Percentiles rank a stretch among this genome's conserved stretches.
Evolutionary conservation across 805 yeast species (phyloP).

Genomic region (Helenozyma baotianmanensis): DNA sequence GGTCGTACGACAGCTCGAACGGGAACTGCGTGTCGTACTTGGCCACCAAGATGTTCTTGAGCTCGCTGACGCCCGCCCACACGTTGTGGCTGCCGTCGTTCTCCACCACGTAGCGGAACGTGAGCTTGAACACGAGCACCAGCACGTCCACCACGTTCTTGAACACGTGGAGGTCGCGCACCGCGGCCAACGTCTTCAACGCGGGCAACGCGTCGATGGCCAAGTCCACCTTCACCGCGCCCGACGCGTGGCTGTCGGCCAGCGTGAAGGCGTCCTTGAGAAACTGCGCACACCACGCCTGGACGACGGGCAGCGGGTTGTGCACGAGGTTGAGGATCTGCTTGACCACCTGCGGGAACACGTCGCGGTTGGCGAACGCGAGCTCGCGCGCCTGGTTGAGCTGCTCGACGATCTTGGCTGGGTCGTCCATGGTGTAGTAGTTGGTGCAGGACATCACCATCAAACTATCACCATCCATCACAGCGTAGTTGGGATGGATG

Average conservation of each 20-base stretch:
- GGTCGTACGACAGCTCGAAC: conserved; percentile 40
- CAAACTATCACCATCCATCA: background rate
- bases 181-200: conserved; percentile 23
- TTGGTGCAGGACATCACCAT: background rate
- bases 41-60: conserved; percentile 57
- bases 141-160: conserved; percentile 32
- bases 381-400: conserved; percentile 35
- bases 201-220: conserved; percentile 38
- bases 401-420: conserved; percentile 21
- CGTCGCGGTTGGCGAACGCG: conserved; percentile 26
- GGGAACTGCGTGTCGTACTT: conserved; percentile 60
- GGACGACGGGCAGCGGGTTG: conserved; percentile 31
- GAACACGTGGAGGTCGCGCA: conserved; percentile 28
- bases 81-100: conserved; percentile 39
- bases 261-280: conserved; percentile 33
- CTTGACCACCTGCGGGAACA: conserved; percentile 41
- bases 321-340: conserved; percentile 35
- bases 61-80: conserved; percentile 53
- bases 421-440: conserved; percentile 8
- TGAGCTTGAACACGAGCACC: conserved; percentile 38
- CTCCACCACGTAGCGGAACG: conserved; percentile 43
- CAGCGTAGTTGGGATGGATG: too few species aligned
- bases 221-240: conserved; percentile 31
- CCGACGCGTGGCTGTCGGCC: conserved; percentile 20
- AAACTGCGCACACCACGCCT: conserved; percentile 39